A percentile compares a stretch with the other conserved stretches of the same genome.
These are phyloP conservation scores for Camellia granthamiana DNA, from an alignment of 148 eudicot genomes.

Conservation along the genomic window DNA sequence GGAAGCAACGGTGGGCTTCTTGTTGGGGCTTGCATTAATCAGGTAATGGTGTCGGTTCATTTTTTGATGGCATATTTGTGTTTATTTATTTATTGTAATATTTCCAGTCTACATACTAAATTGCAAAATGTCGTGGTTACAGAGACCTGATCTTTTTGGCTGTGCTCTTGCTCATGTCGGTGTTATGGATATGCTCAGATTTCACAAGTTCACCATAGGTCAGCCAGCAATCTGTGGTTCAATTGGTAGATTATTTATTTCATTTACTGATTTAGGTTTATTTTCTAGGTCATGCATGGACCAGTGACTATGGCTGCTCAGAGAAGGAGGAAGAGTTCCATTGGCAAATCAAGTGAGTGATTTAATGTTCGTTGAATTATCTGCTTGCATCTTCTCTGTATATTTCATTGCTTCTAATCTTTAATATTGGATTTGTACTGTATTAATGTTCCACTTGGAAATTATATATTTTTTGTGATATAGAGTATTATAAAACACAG, in stretches of 20 bases:
- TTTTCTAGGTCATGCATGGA: slow-evolving; percentile 89
- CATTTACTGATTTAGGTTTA: not conserved
- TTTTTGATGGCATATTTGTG: not conserved
- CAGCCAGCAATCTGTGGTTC: slow-evolving; percentile 23
- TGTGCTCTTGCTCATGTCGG: slow-evolving; percentile 99
- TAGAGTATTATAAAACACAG: not conserved
- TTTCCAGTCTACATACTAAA: not conserved
- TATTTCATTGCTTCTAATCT: not conserved
- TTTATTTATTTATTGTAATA: not conserved
- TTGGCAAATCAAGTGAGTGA: slow-evolving; percentile 78
- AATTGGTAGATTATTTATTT: not conserved
- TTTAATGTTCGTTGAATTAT: not conserved
- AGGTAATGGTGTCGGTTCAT: slow-evolving; percentile 38
- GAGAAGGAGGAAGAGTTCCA: slow-evolving; percentile 91
- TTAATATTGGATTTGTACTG: not conserved
- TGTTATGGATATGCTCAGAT: slow-evolving; percentile 99
- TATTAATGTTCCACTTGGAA: not conserved
- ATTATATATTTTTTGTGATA: not conserved
- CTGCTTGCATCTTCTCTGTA: not conserved
- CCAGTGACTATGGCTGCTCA: slow-evolving; percentile 88
- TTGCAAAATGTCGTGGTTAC: slow-evolving; percentile 28
- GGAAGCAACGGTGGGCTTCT: slow-evolving; percentile 99
- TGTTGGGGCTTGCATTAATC: slow-evolving; percentile 96
- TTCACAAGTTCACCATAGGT: slow-evolving; percentile 95
- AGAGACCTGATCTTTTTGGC: slow-evolving; percentile 97